These are phyloP conservation scores for Trichosanthes cucumerina DNA, from an alignment of 306 rosid species.

Conservation along the genomic window DNA sequence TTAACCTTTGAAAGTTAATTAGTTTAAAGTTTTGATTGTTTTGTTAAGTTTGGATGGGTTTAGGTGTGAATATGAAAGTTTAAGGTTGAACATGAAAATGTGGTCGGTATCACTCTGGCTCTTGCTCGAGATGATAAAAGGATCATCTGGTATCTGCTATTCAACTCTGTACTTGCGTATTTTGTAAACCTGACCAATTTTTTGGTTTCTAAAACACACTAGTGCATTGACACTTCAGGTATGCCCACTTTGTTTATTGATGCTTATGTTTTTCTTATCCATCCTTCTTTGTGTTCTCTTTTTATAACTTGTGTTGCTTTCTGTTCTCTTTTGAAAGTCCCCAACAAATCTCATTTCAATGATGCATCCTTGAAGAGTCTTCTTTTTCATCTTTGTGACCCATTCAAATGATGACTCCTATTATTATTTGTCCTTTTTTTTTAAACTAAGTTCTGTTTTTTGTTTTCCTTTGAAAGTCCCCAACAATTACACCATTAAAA, in stretches of 20 bases:
- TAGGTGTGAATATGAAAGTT: too few relatives aligned
- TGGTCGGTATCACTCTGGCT: slow-evolving; percentile 90
- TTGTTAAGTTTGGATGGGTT: too few relatives aligned
- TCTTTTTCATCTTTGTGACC: not conserved
- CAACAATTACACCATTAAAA: not conserved
- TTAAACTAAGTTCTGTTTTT: not conserved
- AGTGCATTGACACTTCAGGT: slow-evolving; percentile 99
- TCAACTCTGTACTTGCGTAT: slow-evolving; percentile 86
- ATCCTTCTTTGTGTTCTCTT: slow-evolving; percentile 1
- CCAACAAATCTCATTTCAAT: not conserved
- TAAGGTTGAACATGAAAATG: too few relatives aligned
- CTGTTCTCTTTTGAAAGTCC: not conserved
- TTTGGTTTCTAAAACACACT: slow-evolving; percentile 96
- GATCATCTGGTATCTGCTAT: slow-evolving; percentile 94
- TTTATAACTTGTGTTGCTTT: not conserved
- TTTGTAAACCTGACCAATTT: slow-evolving; percentile 96
- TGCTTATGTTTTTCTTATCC: not conserved
- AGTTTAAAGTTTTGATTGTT: too few relatives aligned
- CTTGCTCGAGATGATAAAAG: slow-evolving; percentile 90
- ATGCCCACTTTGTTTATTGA: slow-evolving; percentile 20
- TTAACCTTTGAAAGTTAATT: too few relatives aligned
- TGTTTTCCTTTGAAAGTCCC: not conserved
- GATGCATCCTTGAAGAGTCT: not conserved
- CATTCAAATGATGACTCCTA: not conserved
- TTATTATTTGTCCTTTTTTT: not conserved